Percentiles rank a stretch among this genome's conserved stretches.
Evolutionary conservation across 441 rosid species (phyloP).

Genomic region (Jatropha multifida): DNA sequence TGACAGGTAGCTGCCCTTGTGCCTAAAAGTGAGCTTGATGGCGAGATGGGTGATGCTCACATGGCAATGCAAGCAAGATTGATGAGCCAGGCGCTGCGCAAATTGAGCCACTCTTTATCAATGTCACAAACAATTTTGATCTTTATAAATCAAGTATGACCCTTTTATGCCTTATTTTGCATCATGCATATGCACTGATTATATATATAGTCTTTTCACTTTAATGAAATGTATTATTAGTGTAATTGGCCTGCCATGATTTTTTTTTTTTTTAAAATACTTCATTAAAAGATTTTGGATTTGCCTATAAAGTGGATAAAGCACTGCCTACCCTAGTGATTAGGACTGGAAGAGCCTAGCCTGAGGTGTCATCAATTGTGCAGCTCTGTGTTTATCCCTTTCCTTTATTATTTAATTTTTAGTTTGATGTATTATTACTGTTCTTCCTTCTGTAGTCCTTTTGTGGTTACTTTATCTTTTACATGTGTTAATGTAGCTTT

Average conservation of each 20-base stretch:
- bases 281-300: neutral
- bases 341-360: neutral
- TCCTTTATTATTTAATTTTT: neutral
- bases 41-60: constrained; percentile 99
- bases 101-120: constrained; percentile 90
- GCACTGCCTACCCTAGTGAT: neutral
- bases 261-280: too few species aligned
- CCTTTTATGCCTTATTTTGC: constrained; percentile 6
- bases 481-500: neutral
- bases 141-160: constrained; percentile 83
- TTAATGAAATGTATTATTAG: neutral
- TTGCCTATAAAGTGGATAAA: neutral
- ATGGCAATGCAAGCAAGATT: constrained; percentile 99
- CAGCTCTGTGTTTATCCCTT: neutral
- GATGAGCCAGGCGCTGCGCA: constrained; percentile 98
- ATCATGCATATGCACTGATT: constrained; percentile 8
- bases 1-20: constrained; percentile 96
- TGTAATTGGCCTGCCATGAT: neutral
- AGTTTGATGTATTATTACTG: neutral
- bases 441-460: neutral
- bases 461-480: neutral
- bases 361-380: neutral
- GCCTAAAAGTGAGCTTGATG: constrained; percentile 96
- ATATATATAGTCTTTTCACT: constrained; percentile 1
- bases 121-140: constrained; percentile 76